Percentiles rank a stretch among this genome's conserved stretches.
phyloP scores from a whole-genome alignment of 768 basidiomycete genomes.

The Bullera alba region DNA sequence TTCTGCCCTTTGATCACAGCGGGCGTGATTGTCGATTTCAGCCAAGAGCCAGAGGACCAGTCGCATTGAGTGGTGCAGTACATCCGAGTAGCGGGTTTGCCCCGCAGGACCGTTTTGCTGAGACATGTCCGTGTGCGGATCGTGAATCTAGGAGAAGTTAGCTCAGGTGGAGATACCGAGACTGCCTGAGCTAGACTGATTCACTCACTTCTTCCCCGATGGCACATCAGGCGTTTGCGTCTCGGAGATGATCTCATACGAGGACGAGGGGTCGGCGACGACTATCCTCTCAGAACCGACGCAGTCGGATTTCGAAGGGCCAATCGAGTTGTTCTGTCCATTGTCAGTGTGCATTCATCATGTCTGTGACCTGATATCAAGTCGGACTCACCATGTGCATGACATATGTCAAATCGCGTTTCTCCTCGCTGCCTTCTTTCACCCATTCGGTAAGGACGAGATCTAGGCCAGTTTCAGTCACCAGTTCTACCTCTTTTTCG shows the following conservation, averaged over 20 bases:
- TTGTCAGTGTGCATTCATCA: neutral
- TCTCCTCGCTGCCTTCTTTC: conserved; percentile 6
- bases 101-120: conserved; percentile 8
- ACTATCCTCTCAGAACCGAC: conserved; percentile 15
- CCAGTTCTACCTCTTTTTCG: too few relatives aligned
- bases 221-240: conserved; percentile 25
- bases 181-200: neutral
- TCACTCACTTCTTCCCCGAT: conserved; percentile 24
- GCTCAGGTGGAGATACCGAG: neutral
- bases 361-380: neutral
- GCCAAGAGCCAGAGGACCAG: conserved; percentile 16
- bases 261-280: conserved; percentile 7
- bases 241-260: conserved; percentile 22
- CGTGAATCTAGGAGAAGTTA: conserved; percentile 11
- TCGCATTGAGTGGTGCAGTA: conserved; percentile 24
- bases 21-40: conserved; percentile 23
- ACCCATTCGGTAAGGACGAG: conserved; percentile 16
- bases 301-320: conserved; percentile 20
- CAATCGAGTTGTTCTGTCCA: conserved; percentile 23
- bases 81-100: conserved; percentile 17
- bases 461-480: conserved; percentile 3
- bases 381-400: conserved; percentile 23
- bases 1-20: conserved; percentile 32
- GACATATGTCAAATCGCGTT: conserved; percentile 17
- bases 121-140: conserved; percentile 22